Base-by-base conservation (phyloP, 2,329 filamentous ascomycete species). In the Ceratocystis lukuohia region DNA sequence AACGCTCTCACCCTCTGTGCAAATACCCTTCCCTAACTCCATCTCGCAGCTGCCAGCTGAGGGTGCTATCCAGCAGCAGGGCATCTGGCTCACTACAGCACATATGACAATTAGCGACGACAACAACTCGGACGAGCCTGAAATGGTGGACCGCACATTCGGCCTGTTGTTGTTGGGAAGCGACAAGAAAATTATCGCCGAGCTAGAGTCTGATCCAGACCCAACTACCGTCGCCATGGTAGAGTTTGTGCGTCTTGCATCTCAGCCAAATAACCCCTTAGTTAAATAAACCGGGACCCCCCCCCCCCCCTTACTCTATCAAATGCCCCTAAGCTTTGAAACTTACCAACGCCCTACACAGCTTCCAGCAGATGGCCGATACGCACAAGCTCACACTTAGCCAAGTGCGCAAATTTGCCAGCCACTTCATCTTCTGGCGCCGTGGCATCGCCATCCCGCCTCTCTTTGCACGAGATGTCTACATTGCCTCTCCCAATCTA, bases 341-440 rank as follows among this genome's bases (percentile, higher is more conserved):
- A 44, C 15, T 12, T 37, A 45, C 41, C 62, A 64, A 64, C 64
- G 7, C 3, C 46, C 50, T 30, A 28, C 50, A 68, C 69, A 80
- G 79, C 59, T 86, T 88, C 73, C 77, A 84, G 66, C 89, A 92
- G 73, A 84, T 91, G 65, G 84, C 87, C 17, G 83, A 86, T 70
- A 84, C 82, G 70, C 84, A 88, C 64, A 83, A 86, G 22, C 87
- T 97, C 64, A 86, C 88, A 2, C 80, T 94, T 1, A 81, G 84
- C 41, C 89, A 96, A 70, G 88, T 97, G 69, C 88, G 93, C 69
- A 87, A 90, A 71, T 89, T 96, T 69, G 91, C 92, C 8, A 88
- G 90, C 67, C 94, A 97, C 77, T 87, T 99, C 69, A 91, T 97
- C 69, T 96, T 95, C 77, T 97, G 93, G 92, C 87, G 94, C 28